Base-by-base conservation (phyloP, 2,329 filamentous ascomycete species). In the Sclerotinia nivalis region DNA sequence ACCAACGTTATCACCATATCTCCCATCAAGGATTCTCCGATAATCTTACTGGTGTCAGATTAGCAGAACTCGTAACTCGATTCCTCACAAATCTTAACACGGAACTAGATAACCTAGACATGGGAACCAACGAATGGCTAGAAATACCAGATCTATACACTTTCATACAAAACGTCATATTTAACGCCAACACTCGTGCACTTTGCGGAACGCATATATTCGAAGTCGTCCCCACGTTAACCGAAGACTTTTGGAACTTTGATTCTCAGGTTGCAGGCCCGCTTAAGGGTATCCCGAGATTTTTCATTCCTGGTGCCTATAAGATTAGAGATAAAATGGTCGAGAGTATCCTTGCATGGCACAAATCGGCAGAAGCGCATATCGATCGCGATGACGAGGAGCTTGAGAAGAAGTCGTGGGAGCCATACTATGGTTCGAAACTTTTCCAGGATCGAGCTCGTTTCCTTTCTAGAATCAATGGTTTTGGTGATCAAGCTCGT, bases 181-280 rank as follows among this genome's bases (percentile, higher is more conserved):
- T 78, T 68, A 74, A 70, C 31, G 77, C 77, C 3, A 71, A 75
- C 3, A 75, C 71, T 13, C 68, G 56, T 22, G 71, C 77, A 10
- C 25, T 79, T n/a, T 76, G 73, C 62, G 78, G 77, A 18, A 72
- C 77, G 12, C 72, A 74, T 28, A 54, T 79, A 4, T 72, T 78
- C 34, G 56, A 71, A 31, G 34, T 79, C 8, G 74, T 71, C 45
- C 77, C 78, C 0, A 56, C 73, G n/a, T 69, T 79, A 5, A 50
- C 67, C 8, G 58, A 70, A 20, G 73, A 77, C 47, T 79, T 78
- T 67, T 79, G 78, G 78, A 72, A 72, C n/a, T 79, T 75, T 45
- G 76, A 78, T 70, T 37, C 50, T 8, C 60, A 75, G 8, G 47
- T 76, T 9, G 66, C 72, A 9, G 71, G 70, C 2, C 72, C 73